Conservation (phyloP, 139 green algal genomes). For the Chlorella sp. region DNA sequence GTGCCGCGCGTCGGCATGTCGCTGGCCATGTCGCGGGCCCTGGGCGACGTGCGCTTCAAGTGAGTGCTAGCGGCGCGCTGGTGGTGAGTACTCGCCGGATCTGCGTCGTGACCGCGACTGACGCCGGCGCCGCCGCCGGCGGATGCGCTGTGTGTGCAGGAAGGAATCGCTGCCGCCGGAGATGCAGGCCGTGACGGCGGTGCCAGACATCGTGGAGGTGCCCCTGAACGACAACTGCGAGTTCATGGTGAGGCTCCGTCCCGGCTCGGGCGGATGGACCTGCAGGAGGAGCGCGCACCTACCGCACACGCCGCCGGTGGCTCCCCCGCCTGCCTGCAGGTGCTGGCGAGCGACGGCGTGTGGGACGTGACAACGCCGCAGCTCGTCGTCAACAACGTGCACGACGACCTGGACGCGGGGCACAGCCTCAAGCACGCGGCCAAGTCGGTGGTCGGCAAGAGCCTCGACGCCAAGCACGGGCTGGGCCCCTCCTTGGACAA, state of each 20-base stretch:
- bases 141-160: too few species aligned
- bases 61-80: too few species aligned
- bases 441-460: background rate
- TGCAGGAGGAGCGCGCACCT: too few species aligned
- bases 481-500: background rate
- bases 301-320: too few species aligned
- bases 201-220: conserved; percentile 32
- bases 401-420: background rate
- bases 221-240: background rate
- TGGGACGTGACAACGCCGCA: conserved; percentile 58
- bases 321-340: background rate
- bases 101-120: too few species aligned
- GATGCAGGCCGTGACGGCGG: conserved; percentile 49
- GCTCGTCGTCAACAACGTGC: background rate
- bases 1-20: conserved; percentile 22
- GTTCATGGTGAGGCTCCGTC: background rate
- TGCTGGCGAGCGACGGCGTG: conserved; percentile 56
- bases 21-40: conserved; percentile 43
- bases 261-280: too few species aligned
- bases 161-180: conserved; percentile 43
- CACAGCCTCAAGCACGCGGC: background rate
- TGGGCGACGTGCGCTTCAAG: conserved; percentile 46
- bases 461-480: background rate
- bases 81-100: too few species aligned
- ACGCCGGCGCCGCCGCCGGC: too few species aligned